These are phyloP conservation scores for Plasmodium adleri DNA, from an alignment of 169 alveolate genomes.

Conservation along the genomic window DNA sequence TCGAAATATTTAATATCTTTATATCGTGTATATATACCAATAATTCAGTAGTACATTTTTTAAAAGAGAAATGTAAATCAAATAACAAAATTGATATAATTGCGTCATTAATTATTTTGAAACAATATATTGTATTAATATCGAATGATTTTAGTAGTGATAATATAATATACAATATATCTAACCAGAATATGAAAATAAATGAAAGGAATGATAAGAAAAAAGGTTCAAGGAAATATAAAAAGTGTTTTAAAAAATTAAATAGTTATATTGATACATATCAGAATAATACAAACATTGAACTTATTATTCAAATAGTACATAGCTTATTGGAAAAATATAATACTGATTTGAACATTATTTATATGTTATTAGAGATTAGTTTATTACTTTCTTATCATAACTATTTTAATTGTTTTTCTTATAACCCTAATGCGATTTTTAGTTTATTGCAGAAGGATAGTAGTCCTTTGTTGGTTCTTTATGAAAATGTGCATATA, in stretches of 20 bases:
- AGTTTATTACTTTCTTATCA: conserved; percentile 28
- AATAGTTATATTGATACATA: conserved; percentile 40
- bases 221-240: not conserved
- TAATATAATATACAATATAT: conserved; percentile 15
- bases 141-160: conserved; percentile 39
- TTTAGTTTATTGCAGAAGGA: conserved; percentile 27
- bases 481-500: not conserved
- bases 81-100: conserved; percentile 32
- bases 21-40: conserved; percentile 60
- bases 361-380: conserved; percentile 52
- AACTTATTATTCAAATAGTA: conserved; percentile 33
- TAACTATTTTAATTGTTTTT: conserved; percentile 37
- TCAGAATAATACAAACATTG: conserved; percentile 35
- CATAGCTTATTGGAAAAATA: conserved; percentile 27
- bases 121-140: conserved; percentile 46
- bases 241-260: conserved; percentile 28
- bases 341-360: conserved; percentile 43
- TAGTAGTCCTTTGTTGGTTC: conserved; percentile 36
- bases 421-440: conserved; percentile 66
- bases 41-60: conserved; percentile 22
- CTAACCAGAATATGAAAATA: conserved; percentile 49
- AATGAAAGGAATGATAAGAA: conserved; percentile 2
- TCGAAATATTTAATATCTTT: conserved; percentile 63
- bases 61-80: conserved; percentile 48
- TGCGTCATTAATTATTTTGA: conserved; percentile 32